Base-by-base conservation (phyloP, 1,284 basidiomycete species). In the Ustilago shanxiensis region DNA sequence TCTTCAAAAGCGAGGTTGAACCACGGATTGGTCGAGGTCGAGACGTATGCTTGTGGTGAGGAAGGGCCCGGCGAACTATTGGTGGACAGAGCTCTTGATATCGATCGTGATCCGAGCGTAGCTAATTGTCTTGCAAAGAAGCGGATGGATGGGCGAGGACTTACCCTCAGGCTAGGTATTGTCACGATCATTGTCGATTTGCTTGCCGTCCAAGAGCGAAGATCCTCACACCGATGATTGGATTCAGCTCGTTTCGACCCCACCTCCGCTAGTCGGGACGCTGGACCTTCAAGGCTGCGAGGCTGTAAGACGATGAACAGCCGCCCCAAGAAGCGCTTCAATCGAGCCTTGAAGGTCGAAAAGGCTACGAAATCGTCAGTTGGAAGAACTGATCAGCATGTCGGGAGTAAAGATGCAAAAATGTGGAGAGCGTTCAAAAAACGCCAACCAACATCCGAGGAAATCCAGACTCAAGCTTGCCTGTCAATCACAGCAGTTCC, bases 1-100 rank as follows among this genome's bases (percentile, higher is more conserved):
- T 98, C 95, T 86, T 99, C 96, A 59, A 94, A 90, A 0, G 93
- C 91, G 33, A 99, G 90, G 86, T 99, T 98, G 88, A 98, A 97
- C 87, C 92, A 94, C 1, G 95, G 94, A 83, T 95, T 90, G 0
- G 90, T 90, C 14, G 94, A 95, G 20, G 89, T 88, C 0, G 95
- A 98, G 18, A 96, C 88, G 86, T 93, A 96, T 47, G 95, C 68
- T 72, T 83, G 60, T 3, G 67, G 64, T 29, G 54, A 28, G 3
- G 58, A 33, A 2, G 61, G 9, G 8, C 35, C 31, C 3, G 28
- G 24, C 6, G 47, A 26, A 16, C 41, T 44, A n/a, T 44, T 14
- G n/a, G 39, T 56, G 39, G 54, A 24, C 5, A 41, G 22, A 1
- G 31, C 20, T 5, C 44, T 26, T 31, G 51, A 33, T 35, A 52